Evolutionary conservation across 1,284 basidiomycete genomes (phyloP), one percentile per base, ranked within the genome.

Genomic region (Ganoderma boninense): DNA sequence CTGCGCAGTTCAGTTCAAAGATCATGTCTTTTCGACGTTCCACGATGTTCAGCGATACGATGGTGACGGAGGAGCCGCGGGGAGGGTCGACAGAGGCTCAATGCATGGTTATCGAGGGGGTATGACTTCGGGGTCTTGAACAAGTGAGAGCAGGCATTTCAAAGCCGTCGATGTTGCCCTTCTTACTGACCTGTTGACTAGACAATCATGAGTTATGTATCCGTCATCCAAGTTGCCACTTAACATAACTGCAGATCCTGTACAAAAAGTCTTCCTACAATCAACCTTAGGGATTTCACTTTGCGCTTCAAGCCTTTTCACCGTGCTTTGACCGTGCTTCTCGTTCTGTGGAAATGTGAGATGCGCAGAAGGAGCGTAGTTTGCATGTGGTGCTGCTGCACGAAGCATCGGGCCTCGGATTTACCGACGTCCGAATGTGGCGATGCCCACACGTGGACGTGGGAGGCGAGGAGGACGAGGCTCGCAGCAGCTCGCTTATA

Each of bases 11-110:
- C 62, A 73, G 68, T 29, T 68, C 69, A 1, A 61, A 68, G 57
- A 69, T 71, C 62, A 71, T 73, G 66, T 71, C 69, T 4, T 73
- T 73, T 64, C 43, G 65, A 57, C 43, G 46, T 16, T 65, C 64
- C 35, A 64, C 65, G 13, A 60, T 62, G n/a, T 61, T 63, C 16
- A 20, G 26, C 16, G 72, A 71, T 59, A 69, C 62, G 38, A 54
- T 46, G 38, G 61, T 62, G 6, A 60, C 68, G 40, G 67, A 70
- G 40, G 69, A 68, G 7, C 11, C 69, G 14, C 32, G 35, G 10
- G 66, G 57, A n/a, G 62, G 32, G 2, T 57, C 42, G 14, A 40
- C 61, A 23, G 54, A 26, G 20, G 66, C 62, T 0, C 56, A 66
- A 1, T 69, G n/a, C 11, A 32, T 32, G 43, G 57, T 6, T 20